A percentile compares a stretch with the other conserved stretches of the same genome.
Evolutionary conservation across 108 stramenopile genomes (phyloP).

Genomic region (Thalassiosira profunda): DNA sequence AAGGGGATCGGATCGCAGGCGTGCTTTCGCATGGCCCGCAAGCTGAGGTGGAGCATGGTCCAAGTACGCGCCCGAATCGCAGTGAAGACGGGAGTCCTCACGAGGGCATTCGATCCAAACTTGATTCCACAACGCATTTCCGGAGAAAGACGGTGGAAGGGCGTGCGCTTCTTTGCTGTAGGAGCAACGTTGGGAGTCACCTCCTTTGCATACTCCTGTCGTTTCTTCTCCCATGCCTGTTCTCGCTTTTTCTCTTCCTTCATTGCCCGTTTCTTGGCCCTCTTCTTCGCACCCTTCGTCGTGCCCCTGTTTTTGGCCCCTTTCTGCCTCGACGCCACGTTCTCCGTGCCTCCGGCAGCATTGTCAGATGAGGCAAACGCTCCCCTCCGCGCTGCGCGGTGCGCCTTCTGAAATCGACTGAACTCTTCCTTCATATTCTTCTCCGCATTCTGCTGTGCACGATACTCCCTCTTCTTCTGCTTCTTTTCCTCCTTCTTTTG

Average conservation of each 20-base stretch:
- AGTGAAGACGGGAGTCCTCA: not conserved
- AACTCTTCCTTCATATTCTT: constrained; percentile 2
- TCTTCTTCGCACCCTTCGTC: constrained; percentile 5
- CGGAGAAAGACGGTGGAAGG: constrained; percentile 3
- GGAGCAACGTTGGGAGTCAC: not conserved
- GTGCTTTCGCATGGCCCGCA: not conserved
- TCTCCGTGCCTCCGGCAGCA: not conserved
- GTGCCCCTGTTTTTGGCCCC: not conserved
- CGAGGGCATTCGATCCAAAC: not conserved
- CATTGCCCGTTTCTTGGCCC: not conserved
- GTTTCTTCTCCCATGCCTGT: not conserved
- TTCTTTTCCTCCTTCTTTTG: not conserved
- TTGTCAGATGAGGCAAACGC: not conserved
- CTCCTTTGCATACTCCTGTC: not conserved
- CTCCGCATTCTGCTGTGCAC: not conserved
- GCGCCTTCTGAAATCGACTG: constrained; percentile 4
- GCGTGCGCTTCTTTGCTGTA: not conserved
- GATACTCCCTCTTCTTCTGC: not conserved
- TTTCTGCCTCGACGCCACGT: not conserved
- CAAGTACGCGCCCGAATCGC: not conserved
- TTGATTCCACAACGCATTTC: constrained; percentile 14
- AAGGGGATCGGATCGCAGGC: not conserved
- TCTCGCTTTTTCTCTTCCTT: not conserved
- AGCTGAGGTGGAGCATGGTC: not conserved
- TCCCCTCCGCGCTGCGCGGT: constrained; percentile 1